These are phyloP conservation scores for Staphylotrichum tortipilum DNA, from an alignment of 495 filamentous ascomycete genomes.

Conservation along the genomic window DNA sequence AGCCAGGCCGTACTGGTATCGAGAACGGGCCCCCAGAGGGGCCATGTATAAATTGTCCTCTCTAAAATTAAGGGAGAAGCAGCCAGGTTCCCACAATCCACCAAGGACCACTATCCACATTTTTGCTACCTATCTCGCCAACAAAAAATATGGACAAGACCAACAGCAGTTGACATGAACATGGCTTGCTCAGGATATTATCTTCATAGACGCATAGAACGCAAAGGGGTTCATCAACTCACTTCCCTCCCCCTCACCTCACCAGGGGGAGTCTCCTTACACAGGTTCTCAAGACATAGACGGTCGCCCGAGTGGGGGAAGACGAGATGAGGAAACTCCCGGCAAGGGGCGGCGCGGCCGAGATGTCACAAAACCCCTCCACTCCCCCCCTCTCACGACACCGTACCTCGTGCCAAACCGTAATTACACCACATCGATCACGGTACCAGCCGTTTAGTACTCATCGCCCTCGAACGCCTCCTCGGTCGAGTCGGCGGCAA, in stretches of 20 bases:
- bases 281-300: too few species aligned
- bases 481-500: constrained; percentile 58
- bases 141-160: neutral
- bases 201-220: constrained; percentile 1
- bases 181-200: constrained; percentile 6
- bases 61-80: neutral
- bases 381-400: neutral
- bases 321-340: too few species aligned
- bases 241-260: neutral
- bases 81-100: neutral
- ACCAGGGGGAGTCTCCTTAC: too few species aligned
- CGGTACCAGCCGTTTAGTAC: constrained; percentile 48
- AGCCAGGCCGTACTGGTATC: too few species aligned
- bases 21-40: too few species aligned
- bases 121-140: constrained; percentile 7
- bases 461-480: constrained; percentile 55
- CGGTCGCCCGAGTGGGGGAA: too few species aligned
- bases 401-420: too few species aligned
- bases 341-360: neutral
- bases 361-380: neutral
- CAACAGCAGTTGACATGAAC: constrained; percentile 7
- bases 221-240: neutral
- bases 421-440: neutral
- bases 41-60: too few species aligned
- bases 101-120: constrained; percentile 7